A percentile compares a stretch with the other conserved stretches of the same genome.
phyloP scores from a whole-genome alignment of 441 rosid species.

The Arabidopsis hybrid region DNA sequence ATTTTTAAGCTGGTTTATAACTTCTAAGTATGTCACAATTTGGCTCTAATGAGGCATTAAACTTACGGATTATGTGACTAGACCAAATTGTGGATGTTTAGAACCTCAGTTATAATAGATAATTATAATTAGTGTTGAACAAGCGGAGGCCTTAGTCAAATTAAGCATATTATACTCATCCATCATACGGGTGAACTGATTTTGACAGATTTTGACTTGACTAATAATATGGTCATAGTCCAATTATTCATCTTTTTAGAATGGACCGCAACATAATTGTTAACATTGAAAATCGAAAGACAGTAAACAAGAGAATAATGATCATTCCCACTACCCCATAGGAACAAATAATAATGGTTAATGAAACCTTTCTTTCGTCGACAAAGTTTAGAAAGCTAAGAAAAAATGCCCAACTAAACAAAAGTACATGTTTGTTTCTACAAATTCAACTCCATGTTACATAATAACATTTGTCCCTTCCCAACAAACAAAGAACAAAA shows the following conservation, averaged over 20 bases:
- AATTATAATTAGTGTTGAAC: neutral
- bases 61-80: no score
- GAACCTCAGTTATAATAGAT: no score
- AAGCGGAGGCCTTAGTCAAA: neutral
- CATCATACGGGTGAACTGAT: neutral
- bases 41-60: no score
- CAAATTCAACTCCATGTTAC: neutral
- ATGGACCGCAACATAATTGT: neutral
- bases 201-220: constrained; percentile 25
- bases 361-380: neutral
- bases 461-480: neutral
- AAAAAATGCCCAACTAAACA: neutral
- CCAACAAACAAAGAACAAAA: neutral
- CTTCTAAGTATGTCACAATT: no score
- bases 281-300: neutral
- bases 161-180: neutral
- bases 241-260: neutral
- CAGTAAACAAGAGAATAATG: neutral
- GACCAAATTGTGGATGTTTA: no score
- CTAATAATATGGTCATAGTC: neutral
- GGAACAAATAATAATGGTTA: neutral
- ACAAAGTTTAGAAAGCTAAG: neutral
- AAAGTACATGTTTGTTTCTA: neutral
- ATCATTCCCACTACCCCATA: neutral
- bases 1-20: no score